A percentile compares a stretch with the other conserved stretches of the same genome.
These are phyloP conservation scores for Isoetes taiwanensis DNA, from an alignment of 75 land plant species.

Conservation along the genomic window DNA sequence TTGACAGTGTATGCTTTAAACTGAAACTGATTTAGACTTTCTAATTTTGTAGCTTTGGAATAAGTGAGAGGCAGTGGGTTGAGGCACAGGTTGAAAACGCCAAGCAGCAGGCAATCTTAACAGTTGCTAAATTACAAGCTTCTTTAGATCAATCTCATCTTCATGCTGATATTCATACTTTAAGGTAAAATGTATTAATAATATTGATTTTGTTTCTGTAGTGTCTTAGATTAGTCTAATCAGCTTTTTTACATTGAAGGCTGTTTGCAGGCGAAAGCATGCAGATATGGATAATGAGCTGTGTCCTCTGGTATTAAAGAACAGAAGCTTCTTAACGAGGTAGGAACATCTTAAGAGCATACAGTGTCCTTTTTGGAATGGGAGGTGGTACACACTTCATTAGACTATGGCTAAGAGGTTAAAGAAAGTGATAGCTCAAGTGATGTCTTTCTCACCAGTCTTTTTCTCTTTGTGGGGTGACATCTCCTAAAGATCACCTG, in stretches of 20 bases:
- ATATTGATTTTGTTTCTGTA: neutral
- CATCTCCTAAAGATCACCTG: too few relatives aligned
- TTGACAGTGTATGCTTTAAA: too few relatives aligned
- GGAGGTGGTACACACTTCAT: too few relatives aligned
- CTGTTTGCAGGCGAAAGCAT: constrained; percentile 59
- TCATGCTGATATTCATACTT: constrained; percentile 83
- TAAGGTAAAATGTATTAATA: constrained; percentile 40
- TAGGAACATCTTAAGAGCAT: too few relatives aligned
- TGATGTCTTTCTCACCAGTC: too few relatives aligned
- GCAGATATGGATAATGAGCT: constrained; percentile 70
- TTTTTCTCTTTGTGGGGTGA: too few relatives aligned
- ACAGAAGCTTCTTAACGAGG: constrained; percentile 85
- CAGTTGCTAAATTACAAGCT: constrained; percentile 60
- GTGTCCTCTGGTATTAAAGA: constrained; percentile 50
- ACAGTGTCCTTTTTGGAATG: too few relatives aligned
- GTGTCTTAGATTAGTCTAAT: constrained; percentile 1
- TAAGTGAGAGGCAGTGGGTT: constrained; percentile 98
- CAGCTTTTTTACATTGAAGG: neutral
- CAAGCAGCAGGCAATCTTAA: constrained; percentile 82
- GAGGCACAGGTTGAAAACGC: constrained; percentile 99
- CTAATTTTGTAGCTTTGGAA: constrained; percentile 53
- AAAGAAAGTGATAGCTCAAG: too few relatives aligned
- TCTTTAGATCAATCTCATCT: constrained; percentile 87
- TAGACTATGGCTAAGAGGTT: too few relatives aligned
- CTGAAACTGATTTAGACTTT: too few relatives aligned